phyloP scores from a whole-genome alignment of 176 grass and related monocot genomes.

The Eragrostis curvula region DNA sequence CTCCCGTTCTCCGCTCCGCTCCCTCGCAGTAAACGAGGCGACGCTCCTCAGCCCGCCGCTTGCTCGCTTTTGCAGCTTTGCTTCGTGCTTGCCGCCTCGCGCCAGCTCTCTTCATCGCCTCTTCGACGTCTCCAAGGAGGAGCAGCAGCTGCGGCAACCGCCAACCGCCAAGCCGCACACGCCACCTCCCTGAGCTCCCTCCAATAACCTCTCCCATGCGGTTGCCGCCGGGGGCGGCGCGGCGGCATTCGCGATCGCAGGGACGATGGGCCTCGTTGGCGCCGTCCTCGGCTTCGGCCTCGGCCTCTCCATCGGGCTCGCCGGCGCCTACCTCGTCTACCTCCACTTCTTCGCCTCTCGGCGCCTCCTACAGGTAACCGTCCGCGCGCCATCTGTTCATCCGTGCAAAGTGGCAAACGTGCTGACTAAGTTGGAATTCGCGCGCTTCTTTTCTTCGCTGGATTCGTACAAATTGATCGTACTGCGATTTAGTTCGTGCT shows the following conservation, averaged over 20 bases:
- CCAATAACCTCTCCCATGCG: background rate
- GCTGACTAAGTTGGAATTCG: background rate
- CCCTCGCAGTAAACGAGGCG: background rate
- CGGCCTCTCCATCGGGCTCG: slow-evolving; percentile 52
- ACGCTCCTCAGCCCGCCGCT: background rate
- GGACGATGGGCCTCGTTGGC: slow-evolving; percentile 45
- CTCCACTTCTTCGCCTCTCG: slow-evolving; percentile 41
- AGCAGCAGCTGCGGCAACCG: background rate
- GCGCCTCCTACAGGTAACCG: slow-evolving; percentile 43
- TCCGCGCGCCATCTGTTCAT: too few relatives aligned
- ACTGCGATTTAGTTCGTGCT: background rate
- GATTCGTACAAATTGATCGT: background rate
- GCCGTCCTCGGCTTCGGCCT: slow-evolving; percentile 45
- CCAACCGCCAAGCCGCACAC: background rate
- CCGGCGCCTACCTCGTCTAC: slow-evolving; percentile 48
- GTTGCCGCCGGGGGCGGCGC: background rate
- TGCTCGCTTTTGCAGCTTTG: background rate
- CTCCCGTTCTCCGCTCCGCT: background rate
- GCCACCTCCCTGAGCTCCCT: too few relatives aligned
- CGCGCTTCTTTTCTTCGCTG: background rate
- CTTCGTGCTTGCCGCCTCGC: background rate
- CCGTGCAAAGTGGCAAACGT: too few relatives aligned
- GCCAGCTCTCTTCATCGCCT: background rate
- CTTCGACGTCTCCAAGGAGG: slow-evolving; percentile 25
- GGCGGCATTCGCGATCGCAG: slow-evolving; percentile 7